A percentile compares a stretch with the other conserved stretches of the same genome.
Evolutionary conservation across 805 yeast genomes (phyloP).

Genomic region (Starmera pachycereana): DNA sequence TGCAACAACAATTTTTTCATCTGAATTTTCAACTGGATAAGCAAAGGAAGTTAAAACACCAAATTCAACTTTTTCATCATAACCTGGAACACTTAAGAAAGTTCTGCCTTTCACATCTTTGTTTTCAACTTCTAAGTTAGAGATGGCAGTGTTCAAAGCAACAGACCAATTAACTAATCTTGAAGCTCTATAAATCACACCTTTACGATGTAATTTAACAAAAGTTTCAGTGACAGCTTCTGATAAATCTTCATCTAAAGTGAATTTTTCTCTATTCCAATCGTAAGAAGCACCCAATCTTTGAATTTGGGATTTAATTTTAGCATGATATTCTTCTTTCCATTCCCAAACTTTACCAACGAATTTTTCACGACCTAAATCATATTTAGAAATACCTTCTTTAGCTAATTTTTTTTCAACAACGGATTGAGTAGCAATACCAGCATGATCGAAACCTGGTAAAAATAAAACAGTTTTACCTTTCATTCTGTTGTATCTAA

Average conservation of each 20-base stretch:
- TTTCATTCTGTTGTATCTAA: conserved; percentile 93
- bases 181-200: conserved; percentile 86
- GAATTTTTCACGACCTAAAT: conserved; percentile 86
- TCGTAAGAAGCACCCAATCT: conserved; percentile 94
- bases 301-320: conserved; percentile 76
- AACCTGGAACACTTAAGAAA: conserved; percentile 75
- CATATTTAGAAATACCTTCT: conserved; percentile 86
- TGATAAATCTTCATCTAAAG: conserved; percentile 69
- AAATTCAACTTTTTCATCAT: conserved; percentile 83
- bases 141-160: conserved; percentile 86
- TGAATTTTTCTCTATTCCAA: conserved; percentile 92
- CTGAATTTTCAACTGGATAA: conserved; percentile 75
- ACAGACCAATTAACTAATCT: conserved; percentile 96
- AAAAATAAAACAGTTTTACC: conserved; percentile 88
- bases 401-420: conserved; percentile 88
- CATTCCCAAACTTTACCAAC: conserved; percentile 92
- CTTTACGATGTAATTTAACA: conserved; percentile 86
- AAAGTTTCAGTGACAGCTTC: conserved; percentile 86
- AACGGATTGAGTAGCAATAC: conserved; percentile 97
- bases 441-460: conserved; percentile 99
- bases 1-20: conserved; percentile 84
- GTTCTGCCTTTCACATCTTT: conserved; percentile 82
- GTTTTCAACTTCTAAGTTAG: conserved; percentile 93
- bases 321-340: conserved; percentile 87
- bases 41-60: conserved; percentile 97